phyloP scores from a whole-genome alignment of 805 yeast genomes.

The Saccharomycopsis capsularis region DNA sequence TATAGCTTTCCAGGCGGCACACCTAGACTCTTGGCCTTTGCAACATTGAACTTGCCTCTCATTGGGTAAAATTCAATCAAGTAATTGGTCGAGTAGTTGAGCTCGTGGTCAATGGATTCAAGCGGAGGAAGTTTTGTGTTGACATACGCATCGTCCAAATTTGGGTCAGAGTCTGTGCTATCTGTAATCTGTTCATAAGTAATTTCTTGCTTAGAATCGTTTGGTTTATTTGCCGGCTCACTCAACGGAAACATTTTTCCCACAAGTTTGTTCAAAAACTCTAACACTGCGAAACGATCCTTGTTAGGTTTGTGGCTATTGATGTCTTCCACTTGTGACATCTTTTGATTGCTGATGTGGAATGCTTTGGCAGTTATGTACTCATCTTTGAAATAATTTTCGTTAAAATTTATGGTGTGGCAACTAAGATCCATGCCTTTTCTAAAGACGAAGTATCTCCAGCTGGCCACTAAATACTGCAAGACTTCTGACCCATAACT shows the following conservation, averaged over 20 bases:
- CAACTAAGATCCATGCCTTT: conserved; percentile 50
- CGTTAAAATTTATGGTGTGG: conserved; percentile 18
- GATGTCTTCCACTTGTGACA: background rate
- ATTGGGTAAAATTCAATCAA: conserved; percentile 58
- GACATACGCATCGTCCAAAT: conserved; percentile 29
- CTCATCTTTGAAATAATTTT: conserved; percentile 23
- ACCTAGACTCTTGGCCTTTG: conserved; percentile 60
- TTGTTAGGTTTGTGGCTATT: background rate
- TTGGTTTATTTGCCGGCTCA: conserved; percentile 33
- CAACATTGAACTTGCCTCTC: conserved; percentile 69
- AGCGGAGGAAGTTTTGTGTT: conserved; percentile 32
- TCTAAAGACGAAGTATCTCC: conserved; percentile 85
- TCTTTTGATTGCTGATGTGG: background rate
- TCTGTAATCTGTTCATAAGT: conserved; percentile 11
- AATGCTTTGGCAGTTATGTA: conserved; percentile 7
- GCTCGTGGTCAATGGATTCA: conserved; percentile 21
- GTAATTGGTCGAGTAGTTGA: conserved; percentile 48
- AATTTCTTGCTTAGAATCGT: conserved; percentile 27
- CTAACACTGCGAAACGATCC: background rate
- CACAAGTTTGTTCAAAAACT: conserved; percentile 3
- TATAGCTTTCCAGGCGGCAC: conserved; percentile 59
- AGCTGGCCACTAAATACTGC: conserved; percentile 60
- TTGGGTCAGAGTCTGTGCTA: conserved; percentile 31
- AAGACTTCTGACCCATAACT: conserved; percentile 43
- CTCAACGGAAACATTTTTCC: conserved; percentile 49